Evolutionary conservation across 2,329 filamentous ascomycete species (phyloP), one percentile per base, ranked within the genome.

Genomic region (Sporothrix mexicana): DNA sequence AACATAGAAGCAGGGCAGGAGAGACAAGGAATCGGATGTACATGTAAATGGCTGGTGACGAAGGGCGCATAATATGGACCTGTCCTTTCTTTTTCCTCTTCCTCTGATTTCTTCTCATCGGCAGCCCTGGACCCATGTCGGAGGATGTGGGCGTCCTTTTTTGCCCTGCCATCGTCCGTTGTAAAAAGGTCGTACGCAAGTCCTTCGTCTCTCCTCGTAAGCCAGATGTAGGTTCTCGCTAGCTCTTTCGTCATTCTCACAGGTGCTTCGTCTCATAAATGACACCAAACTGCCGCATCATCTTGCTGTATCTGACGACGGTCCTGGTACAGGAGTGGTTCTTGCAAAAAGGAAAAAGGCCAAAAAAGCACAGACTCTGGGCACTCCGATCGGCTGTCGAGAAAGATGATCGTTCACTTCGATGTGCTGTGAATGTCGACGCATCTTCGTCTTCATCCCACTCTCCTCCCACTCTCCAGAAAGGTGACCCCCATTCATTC

Each of bases 161-260:
- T 45, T 3, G 8, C 43, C 57, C 57, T 41, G 57, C 10, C 59
- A 30, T 30, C 23, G 10, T 57, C 23, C 20, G 51, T 53, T 20
- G 51, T 20, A 53, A 30, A 36, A 36, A 36, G 30, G 55, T 30
- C 55, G 55, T 57, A 30, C 55, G 55, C 55, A 57, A 36, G 2
- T 36, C 30, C 30, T 57, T 17, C 13, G 55, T 55, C 47, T 57
- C 36, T 47, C 61, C 41, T 64, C 64, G 20, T 67, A 36, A 43
- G 61, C 30, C 20, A 9, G 30, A 36, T 36, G 6, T 30, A 13
- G 23, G 55, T 30, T 59, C 13, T 59, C 55, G 55, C 25, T 64
- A 64, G 36, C 36, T 64, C 61, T 64, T 20, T 64, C 61, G 61
- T 64, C 61, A 64, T 64, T 45, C 20, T 64, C 61, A 43, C 61